phyloP scores from a whole-genome alignment of 495 filamentous ascomycete genomes.

The Chaetomium cochliodes region DNA sequence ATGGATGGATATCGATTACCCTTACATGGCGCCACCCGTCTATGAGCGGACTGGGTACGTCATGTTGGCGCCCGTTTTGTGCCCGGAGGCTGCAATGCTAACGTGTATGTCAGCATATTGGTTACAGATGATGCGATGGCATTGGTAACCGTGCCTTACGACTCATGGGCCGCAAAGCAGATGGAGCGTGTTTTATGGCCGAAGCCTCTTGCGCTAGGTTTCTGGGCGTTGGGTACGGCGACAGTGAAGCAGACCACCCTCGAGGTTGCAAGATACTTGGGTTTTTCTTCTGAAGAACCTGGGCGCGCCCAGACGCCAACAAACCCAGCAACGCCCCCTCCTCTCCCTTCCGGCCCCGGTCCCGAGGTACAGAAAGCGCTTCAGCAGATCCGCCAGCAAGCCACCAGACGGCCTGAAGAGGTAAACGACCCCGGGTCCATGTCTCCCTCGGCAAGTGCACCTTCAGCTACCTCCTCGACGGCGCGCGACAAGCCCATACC shows the following conservation, averaged over 20 bases:
- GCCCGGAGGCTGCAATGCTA: neutral
- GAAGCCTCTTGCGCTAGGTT: conserved; percentile 32
- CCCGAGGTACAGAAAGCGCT: conserved; percentile 28
- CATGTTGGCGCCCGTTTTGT: neutral
- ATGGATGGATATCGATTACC: conserved; percentile 46
- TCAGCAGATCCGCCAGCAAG: conserved; percentile 32
- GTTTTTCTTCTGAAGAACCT: conserved; percentile 22
- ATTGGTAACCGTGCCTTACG: conserved; percentile 33
- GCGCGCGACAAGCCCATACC: conserved; percentile 1
- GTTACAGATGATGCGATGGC: conserved; percentile 37
- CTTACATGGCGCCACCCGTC: conserved; percentile 42
- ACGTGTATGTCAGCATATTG: conserved; percentile 27
- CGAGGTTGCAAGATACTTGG: conserved; percentile 35
- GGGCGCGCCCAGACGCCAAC: neutral
- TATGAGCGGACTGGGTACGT: conserved; percentile 44
- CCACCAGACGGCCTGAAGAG: conserved; percentile 36
- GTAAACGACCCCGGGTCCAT: conserved; percentile 27
- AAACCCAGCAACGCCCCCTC: neutral
- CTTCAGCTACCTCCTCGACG: neutral
- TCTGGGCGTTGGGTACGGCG: conserved; percentile 38
- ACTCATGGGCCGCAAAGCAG: conserved; percentile 32
- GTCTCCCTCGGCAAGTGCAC: conserved; percentile 15
- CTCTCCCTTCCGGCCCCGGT: conserved; percentile 12
- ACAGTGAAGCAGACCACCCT: conserved; percentile 33
- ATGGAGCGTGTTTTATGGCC: conserved; percentile 40